Conservation (phyloP, 2,329 filamentous ascomycete species). For the Lecanicillium sp. region DNA sequence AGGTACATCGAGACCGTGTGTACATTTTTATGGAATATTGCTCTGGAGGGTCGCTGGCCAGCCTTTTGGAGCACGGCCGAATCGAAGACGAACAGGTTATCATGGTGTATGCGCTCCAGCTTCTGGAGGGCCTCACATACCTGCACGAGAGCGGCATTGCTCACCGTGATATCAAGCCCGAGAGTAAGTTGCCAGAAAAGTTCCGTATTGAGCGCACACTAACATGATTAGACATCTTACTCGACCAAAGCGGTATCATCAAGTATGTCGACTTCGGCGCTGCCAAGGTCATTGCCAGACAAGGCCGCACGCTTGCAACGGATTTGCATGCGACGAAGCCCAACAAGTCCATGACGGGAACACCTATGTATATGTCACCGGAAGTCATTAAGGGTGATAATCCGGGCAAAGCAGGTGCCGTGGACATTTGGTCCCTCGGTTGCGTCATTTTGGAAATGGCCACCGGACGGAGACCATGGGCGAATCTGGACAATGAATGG, state of each 20-base stretch:
- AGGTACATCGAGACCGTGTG: conserved; percentile 97
- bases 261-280: conserved; percentile 99
- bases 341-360: conserved; percentile 92
- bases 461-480: conserved; percentile 89
- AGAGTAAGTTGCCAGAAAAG: conserved; percentile 59
- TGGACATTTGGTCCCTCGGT: conserved; percentile 93
- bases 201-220: conserved; percentile 16
- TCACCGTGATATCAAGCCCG: conserved; percentile 95
- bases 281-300: conserved; percentile 90
- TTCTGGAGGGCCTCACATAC: conserved; percentile 89
- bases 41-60: conserved; percentile 85
- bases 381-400: conserved; percentile 93
- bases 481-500: conserved; percentile 95
- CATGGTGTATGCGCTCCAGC: conserved; percentile 90
- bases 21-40: conserved; percentile 99
- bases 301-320: conserved; percentile 73
- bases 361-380: conserved; percentile 99
- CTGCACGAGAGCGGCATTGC: conserved; percentile 87
- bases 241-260: conserved; percentile 96
- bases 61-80: conserved; percentile 84
- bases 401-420: conserved; percentile 72
- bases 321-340: conserved; percentile 53
- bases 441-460: conserved; percentile 98
- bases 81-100: conserved; percentile 98
- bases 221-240: conserved; percentile 64